phyloP scores from a whole-genome alignment of 164 flowering plant genomes.

The Platanus orientalis region DNA sequence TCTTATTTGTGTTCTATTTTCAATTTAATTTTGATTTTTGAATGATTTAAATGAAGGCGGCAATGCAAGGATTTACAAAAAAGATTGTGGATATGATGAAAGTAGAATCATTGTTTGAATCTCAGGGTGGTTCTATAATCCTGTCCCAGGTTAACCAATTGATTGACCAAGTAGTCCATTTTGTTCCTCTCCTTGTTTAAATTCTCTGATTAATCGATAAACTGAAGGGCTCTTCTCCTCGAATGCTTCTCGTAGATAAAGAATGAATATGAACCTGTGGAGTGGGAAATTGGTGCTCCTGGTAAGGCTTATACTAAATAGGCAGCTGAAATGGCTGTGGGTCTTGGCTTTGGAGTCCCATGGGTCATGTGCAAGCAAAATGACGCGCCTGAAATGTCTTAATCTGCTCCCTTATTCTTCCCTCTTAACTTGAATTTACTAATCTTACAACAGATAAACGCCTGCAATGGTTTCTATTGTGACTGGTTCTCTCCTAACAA shows the following conservation, averaged over 20 bases:
- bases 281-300: conserved; percentile 77
- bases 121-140: conserved; percentile 96
- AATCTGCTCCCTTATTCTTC: background rate
- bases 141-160: conserved; percentile 64
- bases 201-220: background rate
- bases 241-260: conserved; percentile 39
- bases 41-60: no score
- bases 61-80: no score
- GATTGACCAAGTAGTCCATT: background rate
- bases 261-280: conserved; percentile 80
- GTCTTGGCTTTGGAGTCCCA: conserved; percentile 22
- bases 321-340: conserved; percentile 78
- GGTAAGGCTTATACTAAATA: conserved; percentile 68
- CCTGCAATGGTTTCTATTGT: conserved; percentile 98
- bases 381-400: conserved; percentile 40
- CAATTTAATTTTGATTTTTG: background rate
- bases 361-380: background rate
- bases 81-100: no score
- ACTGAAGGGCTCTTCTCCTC: conserved; percentile 2
- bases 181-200: background rate
- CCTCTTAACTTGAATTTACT: conserved; percentile 2
- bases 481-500: conserved; percentile 96
- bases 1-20: background rate
- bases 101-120: conserved; percentile 45
- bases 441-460: conserved; percentile 57